Base-by-base conservation (phyloP, 2,329 filamentous ascomycete genomes). In the Pseudocercospora fijiensis region DNA sequence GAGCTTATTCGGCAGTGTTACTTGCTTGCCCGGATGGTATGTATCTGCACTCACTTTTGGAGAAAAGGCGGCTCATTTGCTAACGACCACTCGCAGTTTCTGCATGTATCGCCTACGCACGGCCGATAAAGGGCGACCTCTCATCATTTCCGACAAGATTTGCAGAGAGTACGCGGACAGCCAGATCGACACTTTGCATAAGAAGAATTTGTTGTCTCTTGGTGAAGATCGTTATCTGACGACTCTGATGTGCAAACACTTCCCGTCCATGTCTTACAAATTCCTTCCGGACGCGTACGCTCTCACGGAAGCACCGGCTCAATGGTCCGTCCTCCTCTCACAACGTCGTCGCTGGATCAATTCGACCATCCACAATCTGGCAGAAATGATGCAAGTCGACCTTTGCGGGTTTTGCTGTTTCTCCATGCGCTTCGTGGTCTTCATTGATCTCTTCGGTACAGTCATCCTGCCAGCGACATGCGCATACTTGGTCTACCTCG, bases 381-480 rank as follows among this genome's bases (percentile, higher is more conserved):
- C 89, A 26, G 95, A 99, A 77, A 82, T 99, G 74, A 89, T 96
- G 76, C 89, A 89, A 72, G 84, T 99, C 53, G 92, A 99, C 74
- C 89, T 99, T 78, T 99, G 95, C 75, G 95, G 95, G 70, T 99
- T 99, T 87, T 99, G 95, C 81, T 96, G 95, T 80, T 99, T 99
- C 84, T 95, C 90, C 79, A 99, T 99, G 95, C 90, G 95, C 73
- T 99, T 99, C 78, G 86, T 99, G 64, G 93, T 99, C 69, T 96
- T 99, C 74, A 78, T 99, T 70, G 95, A 99, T 78, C 82, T 99
- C 71, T 82, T 99, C 68, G 95, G 91, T 62, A 99, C 95, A 1
- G 80, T 98, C 62, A 88, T 98, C 57, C 92, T 96, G 75, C 95
- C 95, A 3, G 92, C 96, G 63, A 95, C 91, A 0, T 84, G 96